A percentile compares a stretch with the other conserved stretches of the same genome.
These are phyloP conservation scores for Colletotrichum echinochloae DNA, from an alignment of 2,329 filamentous ascomycete species.

Conservation along the genomic window DNA sequence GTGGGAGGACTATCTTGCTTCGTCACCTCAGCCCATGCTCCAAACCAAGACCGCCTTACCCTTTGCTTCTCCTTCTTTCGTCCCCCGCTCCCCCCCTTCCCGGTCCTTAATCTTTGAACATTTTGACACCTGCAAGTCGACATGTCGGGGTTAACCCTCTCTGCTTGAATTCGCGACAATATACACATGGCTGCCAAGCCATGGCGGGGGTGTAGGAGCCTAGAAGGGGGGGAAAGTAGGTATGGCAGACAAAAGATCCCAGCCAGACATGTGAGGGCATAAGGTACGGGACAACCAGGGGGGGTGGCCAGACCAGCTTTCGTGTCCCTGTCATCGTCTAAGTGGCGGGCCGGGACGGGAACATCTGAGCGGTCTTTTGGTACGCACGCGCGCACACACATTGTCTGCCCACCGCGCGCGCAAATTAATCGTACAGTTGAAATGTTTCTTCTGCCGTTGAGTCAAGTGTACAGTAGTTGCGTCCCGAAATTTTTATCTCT, in stretches of 20 bases:
- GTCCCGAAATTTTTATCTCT: slow-evolving; percentile 23
- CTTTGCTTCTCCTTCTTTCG: rapidly evolving
- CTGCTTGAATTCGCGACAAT: not conserved
- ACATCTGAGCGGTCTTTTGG: slow-evolving; percentile 7
- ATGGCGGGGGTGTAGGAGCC: not conserved
- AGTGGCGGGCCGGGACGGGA: slow-evolving; percentile 25
- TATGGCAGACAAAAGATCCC: not conserved
- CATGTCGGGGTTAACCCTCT: not conserved
- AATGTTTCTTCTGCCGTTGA: slow-evolving; percentile 17
- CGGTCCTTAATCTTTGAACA: not conserved
- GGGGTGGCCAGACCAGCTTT: too few relatives aligned
- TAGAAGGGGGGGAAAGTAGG: too few relatives aligned
- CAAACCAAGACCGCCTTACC: not conserved
- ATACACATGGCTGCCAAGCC: not conserved
- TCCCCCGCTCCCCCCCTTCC: not conserved
- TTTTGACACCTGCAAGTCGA: not conserved
- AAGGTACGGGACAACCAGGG: slow-evolving; percentile 14
- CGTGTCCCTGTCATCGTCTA: slow-evolving; percentile 33
- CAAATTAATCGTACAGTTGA: slow-evolving; percentile 31
- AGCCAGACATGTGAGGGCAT: not conserved
- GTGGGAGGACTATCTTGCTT: slow-evolving; percentile 32
- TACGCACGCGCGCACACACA: slow-evolving; percentile 25
- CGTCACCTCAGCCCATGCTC: slow-evolving; percentile 12
- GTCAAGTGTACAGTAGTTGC: slow-evolving; percentile 21
- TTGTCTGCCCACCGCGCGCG: slow-evolving; percentile 9